Percentiles rank a stretch among this genome's conserved stretches.
Evolutionary conservation across 352 stramenopile genomes (phyloP).

Genomic region (Pythium brassicae): DNA sequence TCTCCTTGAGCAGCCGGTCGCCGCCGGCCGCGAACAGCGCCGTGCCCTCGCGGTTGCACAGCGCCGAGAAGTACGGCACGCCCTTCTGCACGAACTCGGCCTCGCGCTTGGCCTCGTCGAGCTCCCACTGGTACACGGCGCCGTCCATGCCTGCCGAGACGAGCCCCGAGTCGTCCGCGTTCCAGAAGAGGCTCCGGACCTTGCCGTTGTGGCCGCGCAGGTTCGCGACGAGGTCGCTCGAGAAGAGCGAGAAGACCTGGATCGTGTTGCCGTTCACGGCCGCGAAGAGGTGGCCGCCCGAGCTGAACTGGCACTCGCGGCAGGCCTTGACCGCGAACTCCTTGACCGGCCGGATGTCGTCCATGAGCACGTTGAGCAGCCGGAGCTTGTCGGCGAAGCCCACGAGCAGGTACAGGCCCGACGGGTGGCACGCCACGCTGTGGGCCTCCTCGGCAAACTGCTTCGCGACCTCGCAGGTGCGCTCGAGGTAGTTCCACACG

Average conservation of each 20-base stretch:
- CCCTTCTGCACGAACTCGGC: constrained; percentile 93
- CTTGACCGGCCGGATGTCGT: constrained; percentile 84
- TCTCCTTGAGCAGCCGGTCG: constrained; percentile 89
- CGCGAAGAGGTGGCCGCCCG: constrained; percentile 91
- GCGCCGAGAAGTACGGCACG: constrained; percentile 84
- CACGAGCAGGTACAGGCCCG: constrained; percentile 85
- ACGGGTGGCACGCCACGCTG: constrained; percentile 89
- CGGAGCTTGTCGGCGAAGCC: constrained; percentile 90
- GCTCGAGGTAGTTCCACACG: constrained; percentile 93
- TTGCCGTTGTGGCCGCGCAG: constrained; percentile 93
- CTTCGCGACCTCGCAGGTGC: constrained; percentile 83
- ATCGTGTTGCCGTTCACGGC: constrained; percentile 93
- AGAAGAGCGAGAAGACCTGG: constrained; percentile 91
- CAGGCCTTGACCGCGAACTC: constrained; percentile 84
- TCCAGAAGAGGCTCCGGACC: constrained; percentile 86
- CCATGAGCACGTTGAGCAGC: constrained; percentile 91
- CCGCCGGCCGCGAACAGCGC: constrained; percentile 82
- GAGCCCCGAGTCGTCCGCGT: constrained; percentile 80
- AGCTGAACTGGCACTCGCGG: constrained; percentile 79
- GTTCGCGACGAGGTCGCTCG: constrained; percentile 85
- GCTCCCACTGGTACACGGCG: constrained; percentile 92
- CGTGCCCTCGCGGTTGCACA: constrained; percentile 80
- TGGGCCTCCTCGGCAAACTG: constrained; percentile 87
- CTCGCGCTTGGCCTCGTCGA: constrained; percentile 89
- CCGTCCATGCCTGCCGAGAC: constrained; percentile 90